Percentiles rank a stretch among this genome's conserved stretches.
These are phyloP conservation scores for Lactifluus pinguis DNA, from an alignment of 768 basidiomycete species.

Conservation along the genomic window DNA sequence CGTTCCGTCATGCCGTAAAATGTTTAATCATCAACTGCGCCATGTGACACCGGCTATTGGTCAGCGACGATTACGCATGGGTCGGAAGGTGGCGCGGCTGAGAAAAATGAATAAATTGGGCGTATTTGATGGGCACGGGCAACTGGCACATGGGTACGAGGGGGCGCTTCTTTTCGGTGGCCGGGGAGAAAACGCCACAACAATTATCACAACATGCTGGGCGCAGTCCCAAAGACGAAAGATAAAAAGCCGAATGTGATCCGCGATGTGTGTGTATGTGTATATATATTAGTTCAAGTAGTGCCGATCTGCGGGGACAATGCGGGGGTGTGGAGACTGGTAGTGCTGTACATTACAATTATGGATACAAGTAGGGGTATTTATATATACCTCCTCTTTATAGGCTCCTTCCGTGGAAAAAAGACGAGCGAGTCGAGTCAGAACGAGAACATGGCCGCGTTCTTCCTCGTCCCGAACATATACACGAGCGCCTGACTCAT, in stretches of 20 bases:
- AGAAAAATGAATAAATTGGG: no score
- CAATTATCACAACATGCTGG: background rate
- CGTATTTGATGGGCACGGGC: no score
- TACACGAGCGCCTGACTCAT: conserved; percentile 84
- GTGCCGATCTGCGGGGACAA: background rate
- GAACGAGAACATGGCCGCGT: conserved; percentile 80
- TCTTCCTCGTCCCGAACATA: conserved; percentile 77
- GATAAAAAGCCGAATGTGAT: background rate
- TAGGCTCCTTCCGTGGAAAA: no score
- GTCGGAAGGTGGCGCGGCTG: no score
- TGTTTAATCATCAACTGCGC: no score
- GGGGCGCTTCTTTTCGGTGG: background rate
- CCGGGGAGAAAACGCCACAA: background rate
- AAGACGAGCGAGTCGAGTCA: conserved; percentile 24
- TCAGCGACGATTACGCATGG: no score
- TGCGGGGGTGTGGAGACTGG: background rate
- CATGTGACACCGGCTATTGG: no score
- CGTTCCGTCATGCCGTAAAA: no score
- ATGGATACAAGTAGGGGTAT: background rate
- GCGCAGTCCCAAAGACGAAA: background rate
- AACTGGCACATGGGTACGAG: background rate
- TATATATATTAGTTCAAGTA: background rate
- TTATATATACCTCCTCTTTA: background rate
- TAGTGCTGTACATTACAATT: background rate
- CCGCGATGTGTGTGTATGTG: background rate